Evolutionary conservation across 148 eudicot species (phyloP).

Genomic region (Agrostemma githago): DNA sequence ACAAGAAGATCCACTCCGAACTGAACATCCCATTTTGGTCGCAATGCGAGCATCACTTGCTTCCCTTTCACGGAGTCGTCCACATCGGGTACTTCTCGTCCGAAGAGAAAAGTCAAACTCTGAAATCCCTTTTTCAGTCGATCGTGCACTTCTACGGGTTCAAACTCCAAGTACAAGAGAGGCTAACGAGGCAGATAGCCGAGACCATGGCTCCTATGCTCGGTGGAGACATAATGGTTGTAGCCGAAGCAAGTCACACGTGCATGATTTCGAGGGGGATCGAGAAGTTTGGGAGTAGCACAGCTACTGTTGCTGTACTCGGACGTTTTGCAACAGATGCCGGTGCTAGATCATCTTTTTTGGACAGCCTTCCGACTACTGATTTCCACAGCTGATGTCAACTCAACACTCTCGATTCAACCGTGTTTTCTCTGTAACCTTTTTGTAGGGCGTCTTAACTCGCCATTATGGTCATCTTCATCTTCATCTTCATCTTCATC

Average conservation of each 20-base stretch:
- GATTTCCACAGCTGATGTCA: constrained; percentile 19
- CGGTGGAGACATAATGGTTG: constrained; percentile 81
- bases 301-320: constrained; percentile 78
- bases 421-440: neutral
- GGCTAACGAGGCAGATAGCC: constrained; percentile 86
- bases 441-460: constrained; percentile 7
- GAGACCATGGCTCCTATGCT: constrained; percentile 65
- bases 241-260: constrained; percentile 84
- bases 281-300: constrained; percentile 84
- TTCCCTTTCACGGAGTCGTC: constrained; percentile 89
- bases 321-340: constrained; percentile 80
- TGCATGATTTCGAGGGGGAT: constrained; percentile 96
- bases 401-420: neutral
- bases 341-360: constrained; percentile 53
- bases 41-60: constrained; percentile 92
- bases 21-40: constrained; percentile 76
- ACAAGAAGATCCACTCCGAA: constrained; percentile 37
- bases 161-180: constrained; percentile 94
- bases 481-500: too few relatives aligned
- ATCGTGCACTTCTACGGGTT: constrained; percentile 81
- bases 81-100: constrained; percentile 61
- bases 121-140: constrained; percentile 53
- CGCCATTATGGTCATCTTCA: neutral
- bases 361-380: constrained; percentile 52
- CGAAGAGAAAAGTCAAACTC: constrained; percentile 35